phyloP scores from a whole-genome alignment of 192 early-diverging fungal genomes.

The Podila minutissima region DNA sequence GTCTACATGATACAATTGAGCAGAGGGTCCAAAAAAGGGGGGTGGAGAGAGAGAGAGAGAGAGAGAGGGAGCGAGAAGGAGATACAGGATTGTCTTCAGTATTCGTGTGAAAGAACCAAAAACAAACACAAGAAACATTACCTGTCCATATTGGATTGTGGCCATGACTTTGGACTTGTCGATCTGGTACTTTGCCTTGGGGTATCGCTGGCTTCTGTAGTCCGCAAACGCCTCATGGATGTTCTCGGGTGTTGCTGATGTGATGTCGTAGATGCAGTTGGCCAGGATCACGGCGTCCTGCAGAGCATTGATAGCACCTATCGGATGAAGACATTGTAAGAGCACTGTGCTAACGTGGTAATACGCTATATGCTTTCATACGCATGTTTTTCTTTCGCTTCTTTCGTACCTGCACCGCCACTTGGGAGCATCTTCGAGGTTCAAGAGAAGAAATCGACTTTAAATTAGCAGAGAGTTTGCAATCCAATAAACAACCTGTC shows the following conservation, averaged over 20 bases:
- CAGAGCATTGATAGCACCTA: slow-evolving; percentile 6
- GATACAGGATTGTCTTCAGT: not conserved
- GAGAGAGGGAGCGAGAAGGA: too few relatives aligned
- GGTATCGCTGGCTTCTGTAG: not conserved
- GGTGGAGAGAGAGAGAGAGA: too few relatives aligned
- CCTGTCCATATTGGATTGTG: slow-evolving; percentile 1
- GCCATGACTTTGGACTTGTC: slow-evolving; percentile 5
- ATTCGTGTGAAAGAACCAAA: not conserved
- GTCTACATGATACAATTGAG: not conserved
- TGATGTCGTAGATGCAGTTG: slow-evolving; percentile 5
- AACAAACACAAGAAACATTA: not conserved
- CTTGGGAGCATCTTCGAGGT: not conserved
- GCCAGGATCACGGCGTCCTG: not conserved
- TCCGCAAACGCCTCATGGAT: not conserved
- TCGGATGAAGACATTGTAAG: too few relatives aligned
- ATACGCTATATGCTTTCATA: too few relatives aligned
- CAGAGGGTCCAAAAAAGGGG: not conserved
- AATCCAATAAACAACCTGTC: not conserved
- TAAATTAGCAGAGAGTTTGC: not conserved
- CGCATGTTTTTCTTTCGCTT: not conserved
- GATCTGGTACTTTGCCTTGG: slow-evolving; percentile 5
- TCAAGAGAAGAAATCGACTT: not conserved
- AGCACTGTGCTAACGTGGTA: too few relatives aligned
- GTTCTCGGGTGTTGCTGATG: not conserved
- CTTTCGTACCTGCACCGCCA: slow-evolving; percentile 1